Conservation (phyloP, 495 filamentous ascomycete genomes). For the Talaromyces nanjingensis region DNA sequence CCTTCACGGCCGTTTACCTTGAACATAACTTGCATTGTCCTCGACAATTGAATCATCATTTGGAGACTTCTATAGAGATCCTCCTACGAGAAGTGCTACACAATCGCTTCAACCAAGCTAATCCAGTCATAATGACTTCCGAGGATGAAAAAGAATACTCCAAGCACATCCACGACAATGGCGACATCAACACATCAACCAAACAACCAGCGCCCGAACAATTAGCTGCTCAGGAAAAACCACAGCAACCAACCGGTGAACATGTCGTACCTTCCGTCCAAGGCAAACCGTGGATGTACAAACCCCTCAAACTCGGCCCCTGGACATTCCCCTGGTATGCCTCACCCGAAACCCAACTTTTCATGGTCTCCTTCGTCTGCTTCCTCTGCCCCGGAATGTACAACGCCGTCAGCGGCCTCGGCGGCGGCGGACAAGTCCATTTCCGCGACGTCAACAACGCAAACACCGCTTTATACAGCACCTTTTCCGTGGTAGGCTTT, state of each 20-base stretch:
- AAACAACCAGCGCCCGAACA: not conserved
- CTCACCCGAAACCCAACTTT: conserved; percentile 64
- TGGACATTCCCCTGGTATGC: conserved; percentile 63
- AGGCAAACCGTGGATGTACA: conserved; percentile 61
- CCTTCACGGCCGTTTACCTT: not conserved
- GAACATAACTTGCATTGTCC: not conserved
- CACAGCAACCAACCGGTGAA: conserved; percentile 15
- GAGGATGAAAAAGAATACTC: conserved; percentile 1
- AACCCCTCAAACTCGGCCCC: conserved; percentile 47
- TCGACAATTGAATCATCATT: not conserved
- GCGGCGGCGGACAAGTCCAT: conserved; percentile 59
- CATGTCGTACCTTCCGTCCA: conserved; percentile 9
- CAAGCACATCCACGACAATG: conserved; percentile 5
- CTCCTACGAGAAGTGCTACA: not conserved
- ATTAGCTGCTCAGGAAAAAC: not conserved
- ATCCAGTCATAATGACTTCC: not conserved
- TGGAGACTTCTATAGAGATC: not conserved
- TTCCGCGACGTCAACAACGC: conserved; percentile 60
- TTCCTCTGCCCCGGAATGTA: conserved; percentile 87
- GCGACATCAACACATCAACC: not conserved
- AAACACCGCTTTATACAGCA: conserved; percentile 68
- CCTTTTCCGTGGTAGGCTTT: conserved; percentile 82
- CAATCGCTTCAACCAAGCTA: not conserved
- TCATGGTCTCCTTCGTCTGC: conserved; percentile 76
- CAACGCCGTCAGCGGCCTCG: conserved; percentile 71